phyloP scores from a whole-genome alignment of 73 alveolate genomes.

The Paramecium biaurelia region DNA sequence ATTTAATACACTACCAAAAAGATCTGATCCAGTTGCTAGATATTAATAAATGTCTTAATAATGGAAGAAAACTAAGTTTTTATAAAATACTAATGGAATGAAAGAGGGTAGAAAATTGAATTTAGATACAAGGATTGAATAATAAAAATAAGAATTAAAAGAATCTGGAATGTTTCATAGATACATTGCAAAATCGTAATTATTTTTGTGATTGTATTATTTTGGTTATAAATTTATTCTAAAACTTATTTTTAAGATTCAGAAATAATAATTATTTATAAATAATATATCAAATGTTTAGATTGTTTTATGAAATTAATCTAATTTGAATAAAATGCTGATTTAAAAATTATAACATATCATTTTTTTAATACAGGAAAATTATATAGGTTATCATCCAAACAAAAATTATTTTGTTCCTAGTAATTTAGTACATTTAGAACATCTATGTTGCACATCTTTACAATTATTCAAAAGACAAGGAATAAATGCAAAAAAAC shows the following conservation, averaged over 20 bases:
- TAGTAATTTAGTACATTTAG: neutral
- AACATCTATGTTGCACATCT: slow-evolving; percentile 22
- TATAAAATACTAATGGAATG: neutral
- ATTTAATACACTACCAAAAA: slow-evolving; percentile 16
- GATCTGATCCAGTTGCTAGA: slow-evolving; percentile 43
- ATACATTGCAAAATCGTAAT: slow-evolving; percentile 17
- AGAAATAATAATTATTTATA: neutral
- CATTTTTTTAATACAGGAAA: neutral
- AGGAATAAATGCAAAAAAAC: neutral
- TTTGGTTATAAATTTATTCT: neutral
- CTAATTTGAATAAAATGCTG: neutral
- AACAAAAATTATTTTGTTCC: slow-evolving; percentile 29
- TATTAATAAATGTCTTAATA: slow-evolving; percentile 11
- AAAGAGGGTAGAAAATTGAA: slow-evolving; percentile 29
- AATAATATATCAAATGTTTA: neutral
- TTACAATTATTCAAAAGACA: neutral
- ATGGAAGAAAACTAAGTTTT: slow-evolving; percentile 21
- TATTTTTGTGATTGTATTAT: neutral
- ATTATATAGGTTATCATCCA: neutral
- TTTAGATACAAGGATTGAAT: slow-evolving; percentile 40
- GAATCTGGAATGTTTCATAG: slow-evolving; percentile 48
- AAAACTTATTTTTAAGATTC: neutral
- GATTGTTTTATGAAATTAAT: neutral
- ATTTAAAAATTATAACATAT: too few species aligned
- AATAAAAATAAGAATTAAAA: neutral